Conservation (phyloP, 495 filamentous ascomycete species). For the Aspergillus incahuasiensis region DNA sequence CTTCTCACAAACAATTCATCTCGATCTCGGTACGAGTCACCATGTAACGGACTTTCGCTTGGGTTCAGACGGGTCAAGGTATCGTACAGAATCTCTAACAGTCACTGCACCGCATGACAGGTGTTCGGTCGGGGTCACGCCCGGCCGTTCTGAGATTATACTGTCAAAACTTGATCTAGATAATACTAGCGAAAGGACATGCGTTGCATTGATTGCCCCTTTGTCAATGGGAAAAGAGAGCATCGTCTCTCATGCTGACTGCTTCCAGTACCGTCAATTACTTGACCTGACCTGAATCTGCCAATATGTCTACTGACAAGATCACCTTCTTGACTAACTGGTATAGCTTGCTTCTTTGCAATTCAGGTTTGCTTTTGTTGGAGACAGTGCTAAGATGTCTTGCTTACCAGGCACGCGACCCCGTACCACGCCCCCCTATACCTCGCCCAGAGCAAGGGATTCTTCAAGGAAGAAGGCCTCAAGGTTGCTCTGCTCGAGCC, state of each 20-base stretch:
- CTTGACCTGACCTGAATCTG: constrained; percentile 26
- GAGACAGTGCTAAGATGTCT: constrained; percentile 24
- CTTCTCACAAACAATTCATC: not conserved
- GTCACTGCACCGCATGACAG: constrained; percentile 56
- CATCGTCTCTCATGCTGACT: constrained; percentile 21
- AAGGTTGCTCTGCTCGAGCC: constrained; percentile 68
- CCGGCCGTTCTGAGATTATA: constrained; percentile 60
- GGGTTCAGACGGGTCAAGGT: constrained; percentile 49
- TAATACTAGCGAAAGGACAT: constrained; percentile 82
- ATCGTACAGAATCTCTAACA: constrained; percentile 47
- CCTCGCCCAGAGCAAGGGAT: constrained; percentile 65
- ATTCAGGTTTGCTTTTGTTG: no score
- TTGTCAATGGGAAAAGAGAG: constrained; percentile 10
- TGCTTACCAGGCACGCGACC: constrained; percentile 56
- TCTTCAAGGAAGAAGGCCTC: constrained; percentile 63
- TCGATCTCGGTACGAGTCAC: constrained; percentile 30
- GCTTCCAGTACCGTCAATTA: constrained; percentile 6
- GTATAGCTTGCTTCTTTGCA: constrained; percentile 33
- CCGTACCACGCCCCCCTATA: constrained; percentile 70
- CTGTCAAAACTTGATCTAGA: constrained; percentile 77
- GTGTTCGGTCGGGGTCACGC: constrained; percentile 41
- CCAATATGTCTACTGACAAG: constrained; percentile 68
- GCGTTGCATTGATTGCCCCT: constrained; percentile 56
- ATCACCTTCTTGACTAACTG: constrained; percentile 73
- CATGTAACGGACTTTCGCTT: constrained; percentile 35